A percentile compares a stretch with the other conserved stretches of the same genome.
Evolutionary conservation across 1,139 yeast species (phyloP).

Genomic region (Kluyveromyces marxianus): DNA sequence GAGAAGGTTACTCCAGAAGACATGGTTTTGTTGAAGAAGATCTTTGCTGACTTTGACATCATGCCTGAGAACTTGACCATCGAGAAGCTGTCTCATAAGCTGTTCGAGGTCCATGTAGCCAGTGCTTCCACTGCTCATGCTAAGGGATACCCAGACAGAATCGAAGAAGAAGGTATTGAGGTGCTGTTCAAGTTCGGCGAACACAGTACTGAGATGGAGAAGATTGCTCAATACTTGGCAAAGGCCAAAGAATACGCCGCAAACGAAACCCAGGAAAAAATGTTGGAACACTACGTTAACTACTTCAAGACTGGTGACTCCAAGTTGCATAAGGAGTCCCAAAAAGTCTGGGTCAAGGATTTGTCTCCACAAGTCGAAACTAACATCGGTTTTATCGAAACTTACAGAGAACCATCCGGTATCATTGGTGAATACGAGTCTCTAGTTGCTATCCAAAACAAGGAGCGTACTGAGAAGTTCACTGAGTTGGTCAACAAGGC

Average conservation of each 20-base stretch:
- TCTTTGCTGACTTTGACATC: conserved; percentile 53
- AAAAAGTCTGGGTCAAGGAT: conserved; percentile 82
- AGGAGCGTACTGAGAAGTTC: conserved; percentile 77
- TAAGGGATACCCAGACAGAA: conserved; percentile 36
- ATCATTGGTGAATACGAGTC: conserved; percentile 95
- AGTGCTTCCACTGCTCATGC: conserved; percentile 42
- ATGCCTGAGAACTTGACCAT: conserved; percentile 83
- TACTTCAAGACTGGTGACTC: conserved; percentile 77
- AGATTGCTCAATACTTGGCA: conserved; percentile 49
- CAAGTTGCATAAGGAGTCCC: conserved; percentile 79
- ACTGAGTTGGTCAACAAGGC: conserved; percentile 62
- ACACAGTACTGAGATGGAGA: conserved; percentile 53
- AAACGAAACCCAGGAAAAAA: conserved; percentile 59
- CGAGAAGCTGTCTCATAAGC: conserved; percentile 38
- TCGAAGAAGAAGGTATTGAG: conserved; percentile 32
- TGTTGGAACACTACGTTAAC: conserved; percentile 58
- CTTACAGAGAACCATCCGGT: conserved; percentile 87
- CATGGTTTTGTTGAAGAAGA: conserved; percentile 48
- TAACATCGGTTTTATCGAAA: conserved; percentile 84
- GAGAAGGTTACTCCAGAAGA: conserved; percentile 44
- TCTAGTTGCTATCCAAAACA: conserved; percentile 84
- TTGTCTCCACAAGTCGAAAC: conserved; percentile 77
- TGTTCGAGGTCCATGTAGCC: conserved; percentile 55
- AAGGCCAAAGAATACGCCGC: conserved; percentile 60
- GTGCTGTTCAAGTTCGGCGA: conserved; percentile 69